A percentile compares a stretch with the other conserved stretches of the same genome.
phyloP scores from a whole-genome alignment of 306 rosid genomes.

The Quercus ilex region DNA sequence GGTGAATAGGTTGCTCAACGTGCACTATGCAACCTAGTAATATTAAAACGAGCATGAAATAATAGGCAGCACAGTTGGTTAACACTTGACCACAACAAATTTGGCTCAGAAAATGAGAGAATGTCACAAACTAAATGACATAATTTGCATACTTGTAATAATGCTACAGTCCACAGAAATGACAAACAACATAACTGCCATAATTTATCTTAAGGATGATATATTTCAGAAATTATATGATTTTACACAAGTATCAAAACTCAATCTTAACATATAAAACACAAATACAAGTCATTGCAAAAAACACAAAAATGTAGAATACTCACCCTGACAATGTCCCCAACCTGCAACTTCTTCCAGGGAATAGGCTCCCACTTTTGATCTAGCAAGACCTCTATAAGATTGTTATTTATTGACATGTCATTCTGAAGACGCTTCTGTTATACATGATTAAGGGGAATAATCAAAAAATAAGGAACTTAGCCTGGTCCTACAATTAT shows the following conservation, averaged over 20 bases:
- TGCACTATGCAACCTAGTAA: neutral
- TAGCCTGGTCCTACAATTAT: neutral
- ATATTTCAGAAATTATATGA: neutral
- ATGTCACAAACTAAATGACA: neutral
- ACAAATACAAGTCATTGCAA: constrained; percentile 2
- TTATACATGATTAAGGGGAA: constrained; percentile 26
- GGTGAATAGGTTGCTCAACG: neutral
- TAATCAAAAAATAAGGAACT: constrained; percentile 6
- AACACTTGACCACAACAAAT: neutral
- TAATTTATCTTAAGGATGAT: constrained; percentile 8
- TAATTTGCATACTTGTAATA: constrained; percentile 8
- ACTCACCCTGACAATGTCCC: constrained; percentile 82
- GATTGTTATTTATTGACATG: constrained; percentile 68
- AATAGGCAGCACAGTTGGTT: neutral
- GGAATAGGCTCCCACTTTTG: constrained; percentile 77
- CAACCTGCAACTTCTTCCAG: constrained; percentile 92
- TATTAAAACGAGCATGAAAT: neutral
- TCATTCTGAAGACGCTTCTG: constrained; percentile 98
- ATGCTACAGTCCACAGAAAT: constrained; percentile 8
- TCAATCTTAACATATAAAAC: constrained; percentile 5
- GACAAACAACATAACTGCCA: constrained; percentile 4
- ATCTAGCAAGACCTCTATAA: constrained; percentile 70
- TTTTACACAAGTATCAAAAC: neutral
- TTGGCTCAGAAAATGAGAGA: neutral
- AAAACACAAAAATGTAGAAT: constrained; percentile 9